Evolutionary conservation across 108 stramenopile species (phyloP), one percentile per base, ranked within the genome.

Genomic region (Stephanodiscus triporus): DNA sequence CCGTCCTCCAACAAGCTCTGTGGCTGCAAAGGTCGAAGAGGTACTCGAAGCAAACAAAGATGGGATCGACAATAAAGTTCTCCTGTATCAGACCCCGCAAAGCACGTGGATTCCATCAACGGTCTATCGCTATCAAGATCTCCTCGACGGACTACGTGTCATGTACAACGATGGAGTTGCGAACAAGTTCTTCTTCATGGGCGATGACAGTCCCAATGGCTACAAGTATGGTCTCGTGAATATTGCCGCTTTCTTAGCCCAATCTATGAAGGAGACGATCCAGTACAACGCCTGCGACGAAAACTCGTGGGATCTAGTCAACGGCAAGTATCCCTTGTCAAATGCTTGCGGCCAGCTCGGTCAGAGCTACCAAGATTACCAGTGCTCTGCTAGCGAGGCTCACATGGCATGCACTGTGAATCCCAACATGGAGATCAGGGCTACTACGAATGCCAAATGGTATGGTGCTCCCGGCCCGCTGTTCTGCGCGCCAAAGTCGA

Each of bases 211-310:
- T 62, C 42, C 72, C 0, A 60, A 61, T 49, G 78, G 78, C 8
- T 49, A 79, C 57, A 43, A 59, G 38, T 71, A 77, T 23, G 80
- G 80, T 22, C 49, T 84, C 9, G 66, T 76, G 63, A 83, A 83
- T 50, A 78, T 83, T 57, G 82, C 82, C 5, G 82, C 77, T 32
- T 83, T 83, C 53, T 73, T 85, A 32, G 81, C 84, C 4, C 86
- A 86, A 43, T 78, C 81, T 26, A 84, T 84, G 83, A 70, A 84
- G 55, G 83, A 86, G 56, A 82, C 86, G 30, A 86, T 86, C 55
- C 75, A 82, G 53, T 86, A 86, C 51, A 80, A 86, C 45, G 81
- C 77, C 23, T 86, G 85, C 60, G 66, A 68, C 8, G 78, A 80
- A 58, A 80, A 73, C 51, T 66, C 62, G 11, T 80, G 78, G 78